Percentiles rank a stretch among this genome's conserved stretches.
These are phyloP conservation scores for Solanum dulcamara DNA, from an alignment of 257 asterid species.

Conservation along the genomic window DNA sequence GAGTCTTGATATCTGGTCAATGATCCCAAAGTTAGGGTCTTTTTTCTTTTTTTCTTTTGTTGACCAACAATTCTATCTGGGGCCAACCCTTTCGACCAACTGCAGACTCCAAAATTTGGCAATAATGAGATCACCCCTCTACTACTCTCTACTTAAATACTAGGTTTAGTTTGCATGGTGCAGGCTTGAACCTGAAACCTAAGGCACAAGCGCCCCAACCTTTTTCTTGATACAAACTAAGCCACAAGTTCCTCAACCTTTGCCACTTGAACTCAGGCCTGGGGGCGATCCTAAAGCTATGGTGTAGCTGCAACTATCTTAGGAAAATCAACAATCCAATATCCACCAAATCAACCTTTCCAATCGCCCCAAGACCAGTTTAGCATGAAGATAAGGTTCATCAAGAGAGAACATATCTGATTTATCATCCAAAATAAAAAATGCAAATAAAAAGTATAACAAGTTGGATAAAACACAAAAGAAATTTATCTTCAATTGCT, in stretches of 20 bases:
- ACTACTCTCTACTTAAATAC: not conserved
- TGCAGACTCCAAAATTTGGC: not conserved
- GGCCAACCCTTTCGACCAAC: not conserved
- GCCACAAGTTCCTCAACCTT: not conserved
- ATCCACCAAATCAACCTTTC: not conserved
- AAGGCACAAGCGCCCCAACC: not conserved
- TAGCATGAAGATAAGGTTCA: not conserved
- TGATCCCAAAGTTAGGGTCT: not conserved
- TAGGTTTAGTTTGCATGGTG: not conserved
- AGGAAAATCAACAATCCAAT: not conserved
- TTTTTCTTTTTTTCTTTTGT: not conserved
- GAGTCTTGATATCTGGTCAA: not conserved
- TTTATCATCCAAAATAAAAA: not conserved
- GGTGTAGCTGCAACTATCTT: not conserved
- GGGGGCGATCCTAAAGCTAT: not conserved
- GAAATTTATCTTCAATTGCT: not conserved
- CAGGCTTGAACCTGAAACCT: not conserved
- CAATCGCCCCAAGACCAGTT: not conserved
- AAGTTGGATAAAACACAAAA: not conserved
- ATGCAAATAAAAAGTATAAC: not conserved
- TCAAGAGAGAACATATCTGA: not conserved
- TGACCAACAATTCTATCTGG: not conserved
- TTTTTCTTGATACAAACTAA: not conserved
- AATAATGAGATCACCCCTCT: not conserved
- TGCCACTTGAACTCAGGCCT: not conserved